Conservation (phyloP, 2,329 filamentous ascomycete genomes). For the Penicillium sp. region DNA sequence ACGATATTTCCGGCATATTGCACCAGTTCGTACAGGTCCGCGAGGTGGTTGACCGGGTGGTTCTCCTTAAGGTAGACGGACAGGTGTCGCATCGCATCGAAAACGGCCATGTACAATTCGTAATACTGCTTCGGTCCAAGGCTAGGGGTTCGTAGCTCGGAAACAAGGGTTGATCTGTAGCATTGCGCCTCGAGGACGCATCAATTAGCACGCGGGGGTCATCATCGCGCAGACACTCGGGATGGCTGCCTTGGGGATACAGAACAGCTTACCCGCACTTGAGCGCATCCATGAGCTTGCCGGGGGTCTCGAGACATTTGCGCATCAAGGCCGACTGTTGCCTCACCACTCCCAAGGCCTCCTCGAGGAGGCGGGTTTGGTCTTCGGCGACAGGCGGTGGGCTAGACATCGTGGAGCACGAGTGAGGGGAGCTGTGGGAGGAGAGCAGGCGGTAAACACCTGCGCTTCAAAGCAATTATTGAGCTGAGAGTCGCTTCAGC, state of each 20-base stretch:
- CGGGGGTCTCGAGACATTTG: constrained; percentile 93
- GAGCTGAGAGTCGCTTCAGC: constrained; percentile 14
- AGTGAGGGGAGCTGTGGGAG: constrained; percentile 28
- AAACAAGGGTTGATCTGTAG: constrained; percentile 89
- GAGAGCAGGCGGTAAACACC: constrained; percentile 33
- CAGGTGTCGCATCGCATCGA: constrained; percentile 94
- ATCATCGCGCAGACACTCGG: constrained; percentile 17
- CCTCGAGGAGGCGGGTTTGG: constrained; percentile 91
- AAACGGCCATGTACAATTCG: constrained; percentile 98
- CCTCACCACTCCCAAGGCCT: constrained; percentile 93
- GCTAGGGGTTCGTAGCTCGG: constrained; percentile 95
- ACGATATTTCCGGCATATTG: constrained; percentile 99
- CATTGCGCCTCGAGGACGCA: background rate
- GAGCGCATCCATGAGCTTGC: constrained; percentile 98
- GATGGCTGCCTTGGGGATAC: constrained; percentile 31
- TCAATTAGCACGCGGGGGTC: constrained; percentile 19
- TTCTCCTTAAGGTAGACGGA: constrained; percentile 96
- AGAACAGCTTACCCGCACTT: constrained; percentile 86
- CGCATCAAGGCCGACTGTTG: constrained; percentile 98
- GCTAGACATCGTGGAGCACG: constrained; percentile 50
- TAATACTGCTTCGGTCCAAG: constrained; percentile 99
- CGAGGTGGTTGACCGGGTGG: constrained; percentile 95
- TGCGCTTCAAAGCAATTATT: constrained; percentile 25
- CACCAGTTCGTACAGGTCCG: constrained; percentile 95
- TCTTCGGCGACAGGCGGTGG: constrained; percentile 71